phyloP scores from a whole-genome alignment of 805 yeast species.

The Monosporozyma siamensis region DNA sequence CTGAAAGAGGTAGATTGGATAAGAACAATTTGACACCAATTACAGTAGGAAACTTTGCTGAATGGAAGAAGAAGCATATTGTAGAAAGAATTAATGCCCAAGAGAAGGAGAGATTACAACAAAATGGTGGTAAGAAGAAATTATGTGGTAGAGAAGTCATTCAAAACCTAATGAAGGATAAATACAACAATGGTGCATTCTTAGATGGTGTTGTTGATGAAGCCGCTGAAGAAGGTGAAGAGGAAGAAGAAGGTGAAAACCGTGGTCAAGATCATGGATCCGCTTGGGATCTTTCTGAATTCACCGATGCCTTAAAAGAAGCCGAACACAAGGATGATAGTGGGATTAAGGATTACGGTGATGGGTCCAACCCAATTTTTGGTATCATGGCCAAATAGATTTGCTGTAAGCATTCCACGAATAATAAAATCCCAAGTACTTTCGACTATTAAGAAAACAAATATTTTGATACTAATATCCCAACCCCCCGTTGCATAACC shows the following conservation, averaged over 20 bases:
- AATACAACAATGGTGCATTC: conserved; percentile 1
- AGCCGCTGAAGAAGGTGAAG: conserved; percentile 39
- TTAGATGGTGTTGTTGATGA: not conserved
- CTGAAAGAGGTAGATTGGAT: conserved; percentile 82
- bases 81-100: conserved; percentile 43
- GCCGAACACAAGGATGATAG: conserved; percentile 30
- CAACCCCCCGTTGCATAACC: too few species aligned
- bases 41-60: conserved; percentile 64
- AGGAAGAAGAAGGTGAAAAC: conserved; percentile 30
- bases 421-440: too few species aligned
- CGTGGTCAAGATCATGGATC: conserved; percentile 28
- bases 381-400: conserved; percentile 14
- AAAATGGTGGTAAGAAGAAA: conserved; percentile 33
- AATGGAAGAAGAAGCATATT: conserved; percentile 71
- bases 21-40: conserved; percentile 70
- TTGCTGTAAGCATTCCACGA: too few species aligned
- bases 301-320: conserved; percentile 31
- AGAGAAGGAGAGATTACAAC: conserved; percentile 25
- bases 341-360: conserved; percentile 64
- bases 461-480: too few species aligned
- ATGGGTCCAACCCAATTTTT: conserved; percentile 41
- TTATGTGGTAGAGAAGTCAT: conserved; percentile 64
- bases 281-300: conserved; percentile 37
- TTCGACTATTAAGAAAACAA: too few species aligned
- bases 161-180: conserved; percentile 35